Percentiles rank a stretch among this genome's conserved stretches.
These are phyloP conservation scores for Pichia sp. DNA, from an alignment of 1,139 yeast genomes.

Conservation along the genomic window DNA sequence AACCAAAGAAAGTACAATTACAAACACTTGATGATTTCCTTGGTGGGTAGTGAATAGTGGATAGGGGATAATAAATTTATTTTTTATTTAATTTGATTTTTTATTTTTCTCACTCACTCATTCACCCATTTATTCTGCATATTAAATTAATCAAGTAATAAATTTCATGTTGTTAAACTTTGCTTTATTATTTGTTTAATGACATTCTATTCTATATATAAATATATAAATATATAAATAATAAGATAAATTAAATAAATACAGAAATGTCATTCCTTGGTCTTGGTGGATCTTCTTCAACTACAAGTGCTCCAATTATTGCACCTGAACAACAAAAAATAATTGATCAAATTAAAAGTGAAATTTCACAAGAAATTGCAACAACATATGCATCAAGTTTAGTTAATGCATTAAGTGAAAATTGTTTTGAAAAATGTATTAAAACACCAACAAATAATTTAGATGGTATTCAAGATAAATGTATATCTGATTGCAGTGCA, in stretches of 20 bases:
- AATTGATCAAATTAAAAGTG: constrained; percentile 61
- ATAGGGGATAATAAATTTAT: neutral
- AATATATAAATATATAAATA: no score
- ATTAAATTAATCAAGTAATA: no score
- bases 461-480: constrained; percentile 41
- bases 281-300: constrained; percentile 18
- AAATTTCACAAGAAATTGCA: constrained; percentile 77
- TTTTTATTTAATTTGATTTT: neutral
- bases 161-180: no score
- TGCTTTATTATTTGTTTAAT: no score
- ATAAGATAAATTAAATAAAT: no score
- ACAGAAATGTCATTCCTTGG: constrained; percentile 24
- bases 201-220: no score
- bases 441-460: constrained; percentile 40
- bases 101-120: neutral
- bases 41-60: neutral
- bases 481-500: constrained; percentile 72
- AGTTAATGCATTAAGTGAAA: constrained; percentile 80
- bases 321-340: constrained; percentile 21
- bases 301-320: constrained; percentile 1
- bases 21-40: constrained; percentile 14
- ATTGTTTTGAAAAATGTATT: constrained; percentile 79
- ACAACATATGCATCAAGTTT: constrained; percentile 84
- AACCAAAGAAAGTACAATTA: neutral
- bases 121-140: neutral